Evolutionary conservation across 2,329 filamentous ascomycete genomes (phyloP).

Genomic region (Chaetomiaceae sp.): DNA sequence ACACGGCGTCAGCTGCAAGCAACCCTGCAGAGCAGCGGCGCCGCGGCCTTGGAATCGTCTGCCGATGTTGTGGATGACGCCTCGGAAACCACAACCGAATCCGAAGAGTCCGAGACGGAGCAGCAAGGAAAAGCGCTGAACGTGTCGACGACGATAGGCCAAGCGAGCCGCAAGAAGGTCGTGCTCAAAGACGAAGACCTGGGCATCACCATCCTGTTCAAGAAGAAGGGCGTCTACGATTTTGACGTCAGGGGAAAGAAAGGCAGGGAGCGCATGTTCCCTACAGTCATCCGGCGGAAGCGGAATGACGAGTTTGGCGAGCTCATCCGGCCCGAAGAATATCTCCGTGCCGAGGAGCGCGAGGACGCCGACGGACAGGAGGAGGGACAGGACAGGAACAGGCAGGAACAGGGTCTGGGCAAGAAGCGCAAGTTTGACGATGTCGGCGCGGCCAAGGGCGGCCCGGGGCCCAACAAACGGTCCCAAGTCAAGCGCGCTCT

Average conservation of each 20-base stretch:
- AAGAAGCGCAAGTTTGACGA: slow-evolving; percentile 96
- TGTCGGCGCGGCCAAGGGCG: slow-evolving; percentile 40
- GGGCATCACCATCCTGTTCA: slow-evolving; percentile 83
- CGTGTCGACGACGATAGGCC: slow-evolving; percentile 76
- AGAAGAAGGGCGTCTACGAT: slow-evolving; percentile 86
- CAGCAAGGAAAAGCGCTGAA: slow-evolving; percentile 91
- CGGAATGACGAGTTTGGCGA: slow-evolving; percentile 91
- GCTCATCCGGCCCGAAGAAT: slow-evolving; percentile 88
- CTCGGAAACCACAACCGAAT: slow-evolving; percentile 78
- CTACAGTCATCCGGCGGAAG: slow-evolving; percentile 72
- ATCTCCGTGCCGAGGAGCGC: slow-evolving; percentile 84
- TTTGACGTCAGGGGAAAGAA: slow-evolving; percentile 89
- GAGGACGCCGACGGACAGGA: slow-evolving; percentile 67
- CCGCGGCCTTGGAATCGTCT: slow-evolving; percentile 62
- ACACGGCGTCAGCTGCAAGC: slow-evolving; percentile 83
- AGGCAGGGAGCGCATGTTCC: slow-evolving; percentile 88
- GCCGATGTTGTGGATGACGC: slow-evolving; percentile 76
- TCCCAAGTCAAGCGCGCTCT: slow-evolving; percentile 42
- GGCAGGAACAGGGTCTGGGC: slow-evolving; percentile 62
- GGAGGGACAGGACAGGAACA: slow-evolving; percentile 45
- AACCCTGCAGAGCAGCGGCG: slow-evolving; percentile 66
- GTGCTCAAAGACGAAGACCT: slow-evolving; percentile 85
- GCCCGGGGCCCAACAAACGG: slow-evolving; percentile 54
- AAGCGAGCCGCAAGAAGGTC: slow-evolving; percentile 79
- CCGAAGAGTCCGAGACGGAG: slow-evolving; percentile 83